Percentiles rank a stretch among this genome's conserved stretches.
phyloP scores from a whole-genome alignment of 2,329 filamentous ascomycete genomes.

The Capronia americana region DNA sequence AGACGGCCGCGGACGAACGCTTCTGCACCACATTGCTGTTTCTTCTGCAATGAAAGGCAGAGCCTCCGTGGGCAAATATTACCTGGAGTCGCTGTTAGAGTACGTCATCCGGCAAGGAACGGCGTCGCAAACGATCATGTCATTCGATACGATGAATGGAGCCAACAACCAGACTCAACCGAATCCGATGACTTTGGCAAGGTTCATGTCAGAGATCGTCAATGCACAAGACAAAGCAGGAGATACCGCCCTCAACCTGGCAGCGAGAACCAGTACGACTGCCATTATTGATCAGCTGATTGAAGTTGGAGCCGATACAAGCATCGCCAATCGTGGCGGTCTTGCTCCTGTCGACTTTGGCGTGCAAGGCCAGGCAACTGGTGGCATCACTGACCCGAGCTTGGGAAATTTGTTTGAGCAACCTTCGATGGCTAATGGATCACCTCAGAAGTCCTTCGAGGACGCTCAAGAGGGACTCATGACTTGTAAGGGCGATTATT shows the following conservation, averaged over 20 bases:
- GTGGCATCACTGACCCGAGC: conserved; percentile 39
- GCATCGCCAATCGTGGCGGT: conserved; percentile 87
- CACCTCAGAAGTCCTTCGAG: conserved; percentile 52
- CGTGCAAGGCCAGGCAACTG: conserved; percentile 63
- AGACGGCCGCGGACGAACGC: conserved; percentile 86
- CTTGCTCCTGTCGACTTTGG: conserved; percentile 93
- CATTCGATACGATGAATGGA: conserved; percentile 50
- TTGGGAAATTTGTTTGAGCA: conserved; percentile 47
- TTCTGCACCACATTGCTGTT: conserved; percentile 94
- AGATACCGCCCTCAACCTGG: conserved; percentile 93
- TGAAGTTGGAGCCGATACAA: conserved; percentile 92
- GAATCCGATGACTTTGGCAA: conserved; percentile 75
- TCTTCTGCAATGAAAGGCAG: conserved; percentile 95
- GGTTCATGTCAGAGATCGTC: conserved; percentile 96
- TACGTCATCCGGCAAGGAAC: conserved; percentile 90
- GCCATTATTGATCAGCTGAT: conserved; percentile 96
- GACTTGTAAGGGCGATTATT: conserved; percentile 46
- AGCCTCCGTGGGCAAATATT: conserved; percentile 90
- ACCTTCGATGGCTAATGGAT: conserved; percentile 43
- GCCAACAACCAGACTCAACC: conserved; percentile 42
- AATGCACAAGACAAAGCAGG: conserved; percentile 93
- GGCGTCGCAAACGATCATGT: conserved; percentile 50
- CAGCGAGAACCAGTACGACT: conserved; percentile 87
- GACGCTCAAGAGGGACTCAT: conserved; percentile 55
- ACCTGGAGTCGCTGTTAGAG: conserved; percentile 90